A percentile compares a stretch with the other conserved stretches of the same genome.
Conservation (phyloP, 768 basidiomycete genomes). For the Clavulina sp. region DNA sequence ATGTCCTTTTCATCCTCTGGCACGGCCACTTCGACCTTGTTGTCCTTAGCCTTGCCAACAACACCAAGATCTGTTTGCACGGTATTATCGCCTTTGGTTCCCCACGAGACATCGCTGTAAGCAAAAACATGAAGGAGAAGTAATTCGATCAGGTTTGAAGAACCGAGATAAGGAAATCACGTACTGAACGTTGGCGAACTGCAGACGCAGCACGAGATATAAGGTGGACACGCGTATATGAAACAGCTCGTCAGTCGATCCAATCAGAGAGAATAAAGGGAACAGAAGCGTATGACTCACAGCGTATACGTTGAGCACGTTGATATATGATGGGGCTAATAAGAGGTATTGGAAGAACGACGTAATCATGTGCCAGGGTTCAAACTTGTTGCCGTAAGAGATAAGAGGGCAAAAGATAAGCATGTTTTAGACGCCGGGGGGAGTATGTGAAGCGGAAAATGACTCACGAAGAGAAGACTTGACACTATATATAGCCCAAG, state of each 20-base stretch:
- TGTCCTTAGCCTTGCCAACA: constrained; percentile 42
- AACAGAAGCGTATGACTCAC: constrained; percentile 27
- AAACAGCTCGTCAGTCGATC: no score
- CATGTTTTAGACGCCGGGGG: not conserved
- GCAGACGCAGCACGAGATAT: not conserved
- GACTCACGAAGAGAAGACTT: constrained; percentile 67
- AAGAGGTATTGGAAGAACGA: constrained; percentile 79
- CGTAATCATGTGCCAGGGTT: constrained; percentile 98
- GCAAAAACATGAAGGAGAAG: not conserved
- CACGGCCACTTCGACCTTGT: constrained; percentile 72
- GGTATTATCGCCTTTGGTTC: constrained; percentile 89
- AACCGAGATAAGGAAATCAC: not conserved
- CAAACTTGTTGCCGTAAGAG: constrained; percentile 54
- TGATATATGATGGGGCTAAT: constrained; percentile 87
- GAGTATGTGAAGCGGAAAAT: not conserved
- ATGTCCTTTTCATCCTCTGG: constrained; percentile 82
- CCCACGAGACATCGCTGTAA: constrained; percentile 42
- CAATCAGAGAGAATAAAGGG: no score
- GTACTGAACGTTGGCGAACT: constrained; percentile 3
- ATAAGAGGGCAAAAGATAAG: not conserved
- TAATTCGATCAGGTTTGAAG: not conserved
- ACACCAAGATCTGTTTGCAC: constrained; percentile 71
- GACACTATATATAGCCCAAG: constrained; percentile 75
- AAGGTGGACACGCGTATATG: not conserved
- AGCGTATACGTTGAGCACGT: constrained; percentile 82